Evolutionary conservation across 805 yeast genomes (phyloP), one percentile per base, ranked within the genome.

Genomic region (Lachancea nothofagi): DNA sequence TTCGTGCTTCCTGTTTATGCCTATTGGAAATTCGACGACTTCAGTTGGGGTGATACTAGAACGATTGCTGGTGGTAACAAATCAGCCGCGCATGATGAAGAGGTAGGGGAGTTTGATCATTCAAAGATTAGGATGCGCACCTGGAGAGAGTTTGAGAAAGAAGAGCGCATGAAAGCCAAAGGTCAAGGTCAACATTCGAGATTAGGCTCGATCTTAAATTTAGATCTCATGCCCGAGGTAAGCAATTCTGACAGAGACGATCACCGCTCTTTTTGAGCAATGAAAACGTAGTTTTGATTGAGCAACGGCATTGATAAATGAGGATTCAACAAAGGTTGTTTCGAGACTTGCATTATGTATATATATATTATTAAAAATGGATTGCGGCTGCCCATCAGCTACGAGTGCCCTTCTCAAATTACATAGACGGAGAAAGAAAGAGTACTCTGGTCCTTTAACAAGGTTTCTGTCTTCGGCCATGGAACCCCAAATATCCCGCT

Each of bases 1-100:
- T 82, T 89, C 54, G 78, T 87, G 4, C 69, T 89, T 33, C 97
- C 97, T 2, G 56, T 78, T 9, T 87, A 89, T 62, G 83, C 96
- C 0, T 88, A 72, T 60, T 89, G 97, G 97, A 87, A 87, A 56
- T 87, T 88, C 64, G 97, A 89, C 63, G 96, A 89, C 59, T 89
- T 89, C 64, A 78, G 88, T 59, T 89, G 97, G 97, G 96, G 97
- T 57, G 95, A 86, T 44, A 89, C 96, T 2, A 74, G 96, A 69
- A 73, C 80, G n/a, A 77, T 87, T 36, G 74, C 74, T 19, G 82
- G 78, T 17, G 87, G 77, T 8, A 85, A 75, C 29, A 78, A 71
- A 51, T n/a, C n/a, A n/a, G 41, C 22, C 51, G 77, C 74, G 17
- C 93, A 85, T 57, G 83, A 77, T 32, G 83, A 71, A 18, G 71